A percentile compares a stretch with the other conserved stretches of the same genome.
Evolutionary conservation across 2,329 filamentous ascomycete genomes (phyloP).

Genomic region (Apiospora kogelbergensis): DNA sequence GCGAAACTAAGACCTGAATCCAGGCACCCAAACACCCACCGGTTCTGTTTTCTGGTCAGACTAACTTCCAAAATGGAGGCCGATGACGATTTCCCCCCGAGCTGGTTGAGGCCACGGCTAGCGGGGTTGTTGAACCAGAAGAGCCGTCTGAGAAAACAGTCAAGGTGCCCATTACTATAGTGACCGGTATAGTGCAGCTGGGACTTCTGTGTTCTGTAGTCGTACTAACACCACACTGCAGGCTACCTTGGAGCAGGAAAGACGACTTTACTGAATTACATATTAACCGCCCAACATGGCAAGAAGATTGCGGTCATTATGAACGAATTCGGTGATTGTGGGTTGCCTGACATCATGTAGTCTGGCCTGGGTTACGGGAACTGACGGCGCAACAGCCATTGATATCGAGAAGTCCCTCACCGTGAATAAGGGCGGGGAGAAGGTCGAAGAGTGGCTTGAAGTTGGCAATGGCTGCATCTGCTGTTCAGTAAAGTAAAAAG

Average conservation of each 20-base stretch:
- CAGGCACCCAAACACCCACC: no score
- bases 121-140: conserved; percentile 31
- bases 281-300: conserved; percentile 89
- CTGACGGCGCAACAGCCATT: conserved; percentile 54
- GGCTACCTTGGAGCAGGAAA: conserved; percentile 96
- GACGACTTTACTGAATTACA: conserved; percentile 93
- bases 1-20: not conserved
- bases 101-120: conserved; percentile 49
- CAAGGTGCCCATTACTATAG: conserved; percentile 82
- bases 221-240: conserved; percentile 34
- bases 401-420: conserved; percentile 97
- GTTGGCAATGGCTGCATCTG: conserved; percentile 97
- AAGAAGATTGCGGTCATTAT: conserved; percentile 98
- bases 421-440: conserved; percentile 77
- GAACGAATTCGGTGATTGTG: conserved; percentile 87
- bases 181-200: conserved; percentile 60
- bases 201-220: not conserved
- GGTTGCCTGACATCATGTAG: conserved; percentile 31
- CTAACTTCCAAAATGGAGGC: conserved; percentile 50
- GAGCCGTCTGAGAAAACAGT: conserved; percentile 50
- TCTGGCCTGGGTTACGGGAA: not conserved
- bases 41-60: not conserved
- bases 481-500: conserved; percentile 82
- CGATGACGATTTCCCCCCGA: conserved; percentile 69
- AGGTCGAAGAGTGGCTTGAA: conserved; percentile 92